Evolutionary conservation across 2,329 filamentous ascomycete genomes (phyloP), one percentile per base, ranked within the genome.

Genomic region (Tympanopsis confertula): DNA sequence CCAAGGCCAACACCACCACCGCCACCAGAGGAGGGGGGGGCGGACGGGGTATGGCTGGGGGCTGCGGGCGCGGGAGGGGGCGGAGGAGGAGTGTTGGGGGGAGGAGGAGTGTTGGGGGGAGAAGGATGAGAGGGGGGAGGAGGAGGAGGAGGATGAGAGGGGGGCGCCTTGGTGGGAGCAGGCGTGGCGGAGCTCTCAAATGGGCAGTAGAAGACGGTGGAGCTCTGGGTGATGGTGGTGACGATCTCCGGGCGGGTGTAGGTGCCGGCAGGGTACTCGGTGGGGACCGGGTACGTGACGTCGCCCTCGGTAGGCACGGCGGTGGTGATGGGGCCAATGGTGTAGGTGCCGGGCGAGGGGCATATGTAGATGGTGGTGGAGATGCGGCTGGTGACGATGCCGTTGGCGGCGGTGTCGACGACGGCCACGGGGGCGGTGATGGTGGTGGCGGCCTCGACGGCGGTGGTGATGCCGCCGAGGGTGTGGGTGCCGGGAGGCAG

Each of bases 311-410:
- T 55, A 40, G 66, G 59, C 46, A 76, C 68, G 22, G 65, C 66
- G 47, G 76, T 82, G 54, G 77, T 82, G 54, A 69, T 68, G 40
- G 82, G 76, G 46, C 69, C 77, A 49, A 87, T 78, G 54, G 78
- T 86, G 69, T 86, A 87, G 40, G 78, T 85, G 57, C 82, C 82
- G 51, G 80, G 67, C 36, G 66, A 66, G 44, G 81, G 80, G 77
- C 82, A 86, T 53, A 81, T 71, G 53, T 78, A 85, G 52, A 76
- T 78, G 52, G 82, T 86, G 49, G 66, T 73, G 60, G 71, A 64
- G 52, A 86, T 74, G 49, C 78, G 65, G 63, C 70, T 82, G 62
- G 76, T 84, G 41, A 74, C 71, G 36, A 74, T 71, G 46, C 71
- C 70, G 44, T 59, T 62, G 45, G 64, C n/a, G 22, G 22, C 61